Conservation (phyloP, 73 alveolate species). For the Diophrys sp. region DNA sequence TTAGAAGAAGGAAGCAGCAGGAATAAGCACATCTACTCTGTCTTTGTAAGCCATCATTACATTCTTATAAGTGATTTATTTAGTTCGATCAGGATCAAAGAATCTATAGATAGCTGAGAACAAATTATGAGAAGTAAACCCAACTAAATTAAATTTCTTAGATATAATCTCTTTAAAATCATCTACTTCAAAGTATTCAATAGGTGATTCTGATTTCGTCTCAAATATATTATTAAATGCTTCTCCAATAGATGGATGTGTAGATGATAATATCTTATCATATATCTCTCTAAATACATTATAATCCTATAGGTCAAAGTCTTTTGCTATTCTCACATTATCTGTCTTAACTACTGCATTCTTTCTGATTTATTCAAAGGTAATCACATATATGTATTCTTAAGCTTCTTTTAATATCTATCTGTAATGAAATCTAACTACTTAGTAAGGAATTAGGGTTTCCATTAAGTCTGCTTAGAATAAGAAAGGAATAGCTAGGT, state of each 20-base stretch:
- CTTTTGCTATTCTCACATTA: background rate
- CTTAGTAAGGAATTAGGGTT: conserved; percentile 5
- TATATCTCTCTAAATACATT: conserved; percentile 6
- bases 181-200: background rate
- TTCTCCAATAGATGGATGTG: background rate
- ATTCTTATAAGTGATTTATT: conserved; percentile 2
- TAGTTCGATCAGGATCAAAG: conserved; percentile 16
- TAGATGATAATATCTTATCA: background rate
- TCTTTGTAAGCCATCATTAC: conserved; percentile 15
- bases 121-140: conserved; percentile 3
- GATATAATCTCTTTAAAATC: background rate
- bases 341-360: conserved; percentile 25
- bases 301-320: conserved; percentile 3
- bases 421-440: background rate
- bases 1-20: conserved; percentile 31
- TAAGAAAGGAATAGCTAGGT: background rate
- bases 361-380: conserved; percentile 5
- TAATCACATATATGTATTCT: conserved; percentile 8
- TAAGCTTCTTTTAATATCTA: background rate
- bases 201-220: background rate
- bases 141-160: background rate
- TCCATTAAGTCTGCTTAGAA: conserved; percentile 12
- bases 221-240: conserved; percentile 6
- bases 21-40: conserved; percentile 30
- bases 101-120: conserved; percentile 6